These are phyloP conservation scores for Pyricularia grisea DNA, from an alignment of 2,329 filamentous ascomycete genomes.

Conservation along the genomic window DNA sequence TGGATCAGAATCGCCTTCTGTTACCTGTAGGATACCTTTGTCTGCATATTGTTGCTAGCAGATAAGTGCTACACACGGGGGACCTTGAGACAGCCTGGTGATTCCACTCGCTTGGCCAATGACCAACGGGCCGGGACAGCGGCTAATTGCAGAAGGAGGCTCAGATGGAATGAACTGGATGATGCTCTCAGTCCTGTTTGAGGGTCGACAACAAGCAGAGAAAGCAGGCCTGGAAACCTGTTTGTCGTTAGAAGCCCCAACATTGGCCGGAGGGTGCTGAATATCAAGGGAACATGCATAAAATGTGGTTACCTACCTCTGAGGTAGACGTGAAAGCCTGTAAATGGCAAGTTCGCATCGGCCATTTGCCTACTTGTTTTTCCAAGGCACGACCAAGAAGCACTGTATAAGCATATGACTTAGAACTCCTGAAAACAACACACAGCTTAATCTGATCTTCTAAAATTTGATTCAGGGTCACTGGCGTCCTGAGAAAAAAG, in stretches of 20 bases:
- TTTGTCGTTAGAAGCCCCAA: background rate
- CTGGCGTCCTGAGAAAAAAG: background rate
- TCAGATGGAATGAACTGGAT: background rate
- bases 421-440: background rate
- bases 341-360: background rate
- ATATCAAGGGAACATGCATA: too few species aligned
- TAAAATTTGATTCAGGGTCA: background rate
- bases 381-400: background rate
- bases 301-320: too few species aligned
- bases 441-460: background rate
- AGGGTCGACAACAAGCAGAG: background rate
- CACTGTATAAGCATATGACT: background rate
- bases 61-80: background rate
- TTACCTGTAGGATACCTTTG: background rate
- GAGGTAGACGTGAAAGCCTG: background rate
- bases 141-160: background rate
- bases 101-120: background rate
- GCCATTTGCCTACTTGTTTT: background rate
- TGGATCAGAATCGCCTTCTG: background rate
- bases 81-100: background rate
- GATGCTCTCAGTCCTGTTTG: background rate
- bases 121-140: background rate
- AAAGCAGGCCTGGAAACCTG: background rate
- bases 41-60: background rate
- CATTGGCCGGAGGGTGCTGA: background rate